Conservation (phyloP, 2,329 filamentous ascomycete species). For the Gremmenia infestans region DNA sequence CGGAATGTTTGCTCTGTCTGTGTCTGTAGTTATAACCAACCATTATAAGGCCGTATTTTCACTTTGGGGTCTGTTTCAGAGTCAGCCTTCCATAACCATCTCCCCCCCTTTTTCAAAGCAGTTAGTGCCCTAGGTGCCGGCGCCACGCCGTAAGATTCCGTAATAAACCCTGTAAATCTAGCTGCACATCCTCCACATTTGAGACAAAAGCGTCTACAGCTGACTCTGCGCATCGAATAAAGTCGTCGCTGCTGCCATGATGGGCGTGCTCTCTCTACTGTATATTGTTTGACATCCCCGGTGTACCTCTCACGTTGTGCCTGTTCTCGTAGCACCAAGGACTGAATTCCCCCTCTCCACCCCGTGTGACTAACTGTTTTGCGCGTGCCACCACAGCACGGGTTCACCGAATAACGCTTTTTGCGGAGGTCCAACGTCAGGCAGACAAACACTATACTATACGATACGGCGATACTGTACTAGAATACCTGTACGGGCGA, state of each 20-base stretch:
- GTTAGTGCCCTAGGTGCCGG: background rate
- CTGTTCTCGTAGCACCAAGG: conserved; percentile 16
- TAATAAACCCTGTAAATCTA: background rate
- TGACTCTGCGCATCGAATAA: conserved; percentile 1
- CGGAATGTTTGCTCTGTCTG: background rate
- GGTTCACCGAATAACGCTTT: conserved; percentile 8
- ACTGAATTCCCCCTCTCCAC: background rate
- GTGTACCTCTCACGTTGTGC: conserved; percentile 5
- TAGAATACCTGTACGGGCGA: background rate
- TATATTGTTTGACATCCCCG: background rate
- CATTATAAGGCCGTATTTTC: background rate
- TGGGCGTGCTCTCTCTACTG: background rate
- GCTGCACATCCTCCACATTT: conserved; percentile 6
- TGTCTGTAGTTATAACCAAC: background rate
- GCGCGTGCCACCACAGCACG: conserved; percentile 21
- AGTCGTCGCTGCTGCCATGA: background rate
- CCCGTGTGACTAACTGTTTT: conserved; percentile 25
- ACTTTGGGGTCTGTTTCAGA: background rate
- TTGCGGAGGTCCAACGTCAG: conserved; percentile 1
- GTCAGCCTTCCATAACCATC: background rate
- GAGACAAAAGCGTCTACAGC: conserved; percentile 9
- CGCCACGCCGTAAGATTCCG: conserved; percentile 10
- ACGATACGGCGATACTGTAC: too few species aligned
- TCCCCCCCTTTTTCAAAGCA: background rate
- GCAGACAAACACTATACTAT: conserved; percentile 8